Evolutionary conservation across 495 filamentous ascomycete genomes (phyloP), one percentile per base, ranked within the genome.

Genomic region (Penicillium coffeae): DNA sequence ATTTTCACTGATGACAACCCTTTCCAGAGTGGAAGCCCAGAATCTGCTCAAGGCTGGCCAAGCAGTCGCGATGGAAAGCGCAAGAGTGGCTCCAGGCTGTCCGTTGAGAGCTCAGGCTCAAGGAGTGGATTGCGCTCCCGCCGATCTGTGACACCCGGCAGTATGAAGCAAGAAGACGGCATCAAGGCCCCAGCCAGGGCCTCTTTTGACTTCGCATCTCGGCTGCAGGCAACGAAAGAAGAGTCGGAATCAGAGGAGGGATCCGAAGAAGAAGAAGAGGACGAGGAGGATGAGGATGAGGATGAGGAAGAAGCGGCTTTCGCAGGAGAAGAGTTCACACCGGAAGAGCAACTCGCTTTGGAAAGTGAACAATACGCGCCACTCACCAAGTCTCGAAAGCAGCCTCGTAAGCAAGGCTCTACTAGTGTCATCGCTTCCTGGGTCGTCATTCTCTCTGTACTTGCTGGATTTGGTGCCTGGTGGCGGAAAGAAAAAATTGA

Each of bases 401-500:
- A 58, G 33, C 59, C 68, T 10, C 60, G 52, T 32, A 68, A 66
- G 35, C 64, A 69, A 19, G 58, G 70, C 7, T 51, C 58, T 21
- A 48, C 64, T 3, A 65, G 65, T 18, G 72, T 68, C 50, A 68
- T 77, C 3, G 80, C 87, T 8, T 70, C 90, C 8, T 86, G 79
- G 71, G 69, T 87, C 10, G 76, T 94, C 4, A 53, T 87, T 12
- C 51, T 85, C 0, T 80, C 82, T 0, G 64, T 94, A 3, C 52
- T 94, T 20, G 76, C 74, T 19, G 83, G 86, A 3, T 90, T 93
- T 51, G 87, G 75, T 19, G 76, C 77, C 33, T 92, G 90, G 81
- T 97, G 89, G 78, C 79, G 94, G 42, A 87, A 91, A 50, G 94
- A 98, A 66, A 96, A 97, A 76, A 69, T 94, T 10, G 88, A 88